phyloP scores from a whole-genome alignment of 768 basidiomycete genomes.

The Hirschioporus abietinus region DNA sequence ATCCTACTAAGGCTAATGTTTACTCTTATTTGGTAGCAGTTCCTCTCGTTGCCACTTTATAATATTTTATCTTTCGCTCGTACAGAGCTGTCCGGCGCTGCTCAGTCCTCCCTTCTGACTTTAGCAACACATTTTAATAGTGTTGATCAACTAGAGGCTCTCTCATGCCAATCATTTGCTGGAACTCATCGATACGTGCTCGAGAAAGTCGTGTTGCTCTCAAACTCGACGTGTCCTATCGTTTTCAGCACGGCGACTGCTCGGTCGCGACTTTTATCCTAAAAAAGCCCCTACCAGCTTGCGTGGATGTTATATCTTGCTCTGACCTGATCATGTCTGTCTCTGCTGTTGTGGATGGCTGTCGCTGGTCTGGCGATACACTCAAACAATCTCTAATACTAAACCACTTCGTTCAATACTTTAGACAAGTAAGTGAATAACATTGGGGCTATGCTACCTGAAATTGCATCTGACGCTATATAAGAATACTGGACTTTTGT shows the following conservation, averaged over 20 bases:
- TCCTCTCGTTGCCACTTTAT: not conserved
- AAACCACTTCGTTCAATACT: constrained; percentile 42
- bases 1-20: not conserved
- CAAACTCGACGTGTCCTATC: constrained; percentile 41
- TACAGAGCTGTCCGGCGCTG: not conserved
- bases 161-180: constrained; percentile 28
- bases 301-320: constrained; percentile 44
- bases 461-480: not conserved
- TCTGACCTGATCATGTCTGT: constrained; percentile 49
- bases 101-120: no score
- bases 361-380: constrained; percentile 30
- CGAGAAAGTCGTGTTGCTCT: constrained; percentile 39
- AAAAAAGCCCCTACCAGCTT: constrained; percentile 29
- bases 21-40: not conserved
- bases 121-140: no score
- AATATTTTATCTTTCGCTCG: not conserved
- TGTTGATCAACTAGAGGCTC: not conserved
- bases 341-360: constrained; percentile 47
- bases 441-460: not conserved
- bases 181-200: constrained; percentile 33
- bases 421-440: constrained; percentile 38
- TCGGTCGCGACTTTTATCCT: constrained; percentile 26
- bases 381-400: constrained; percentile 47
- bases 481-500: constrained; percentile 59
- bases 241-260: constrained; percentile 29